Base-by-base conservation (phyloP, 352 stramenopile species). In the Phytopythium helicoides region DNA sequence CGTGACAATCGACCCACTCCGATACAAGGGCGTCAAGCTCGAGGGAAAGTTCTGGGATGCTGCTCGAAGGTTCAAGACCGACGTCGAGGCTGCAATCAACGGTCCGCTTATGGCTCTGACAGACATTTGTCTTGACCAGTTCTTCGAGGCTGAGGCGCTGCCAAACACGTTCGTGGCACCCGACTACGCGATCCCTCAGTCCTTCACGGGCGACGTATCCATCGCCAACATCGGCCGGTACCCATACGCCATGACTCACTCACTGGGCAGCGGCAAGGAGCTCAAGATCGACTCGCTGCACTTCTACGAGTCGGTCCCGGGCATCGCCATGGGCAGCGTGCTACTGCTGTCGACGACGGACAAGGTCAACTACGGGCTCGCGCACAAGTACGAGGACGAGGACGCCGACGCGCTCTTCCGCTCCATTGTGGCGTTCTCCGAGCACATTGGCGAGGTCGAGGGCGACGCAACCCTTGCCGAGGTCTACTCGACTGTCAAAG, bases 301-400 rank as follows among this genome's bases (percentile, higher is more conserved):
- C 40, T 66, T 68, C 22, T 87, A 81, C 50, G 80, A 62, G 31
- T 68, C 73, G 36, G 64, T 85, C 58, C 76, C 76, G 11, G 81
- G 72, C 44, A 64, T 87, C 12, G 58, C 73, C 19, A 70, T 73
- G 10, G 78, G 71, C 15, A 71, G 64, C 21, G 80, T 70, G 37
- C 58, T 87, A 39, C 83, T 72, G 57, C 46, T 81, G 25, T 69
- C 71, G 31, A 66, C 61, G 6, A 68, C 83, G 39, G 62, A 73
- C 37, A 48, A 52, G 10, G 85, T 87, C 55, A 78, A 86, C 54
- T 87, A 87, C 52, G 73, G 73, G 38, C 63, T 88, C 60, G 81
- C 76, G 18, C 57, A 76, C 62, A 88, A 88, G 47, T 54, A 84
- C 39, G 56, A 79, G 51, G 47, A 62, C 28, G 28, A 33, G 28